Evolutionary conservation across 352 stramenopile genomes (phyloP), one percentile per base, ranked within the genome.

Genomic region (Phytophthora citricola): DNA sequence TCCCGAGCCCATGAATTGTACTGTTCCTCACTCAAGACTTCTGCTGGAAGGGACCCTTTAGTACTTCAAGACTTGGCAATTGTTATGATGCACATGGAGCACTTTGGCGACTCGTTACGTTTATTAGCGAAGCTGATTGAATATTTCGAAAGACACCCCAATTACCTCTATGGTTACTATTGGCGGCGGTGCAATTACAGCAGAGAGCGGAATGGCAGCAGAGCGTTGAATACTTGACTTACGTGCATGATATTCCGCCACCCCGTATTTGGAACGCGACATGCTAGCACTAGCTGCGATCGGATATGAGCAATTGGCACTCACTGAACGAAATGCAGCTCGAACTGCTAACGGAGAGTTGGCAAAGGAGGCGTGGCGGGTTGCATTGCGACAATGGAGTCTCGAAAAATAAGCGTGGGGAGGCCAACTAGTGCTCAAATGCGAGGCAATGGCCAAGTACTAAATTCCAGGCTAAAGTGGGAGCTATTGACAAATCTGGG

Each of bases 71-170:
- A 92, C 27, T 46, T 86, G 0, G 83, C 83, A 3, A 49, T 91
- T 17, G 79, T 93, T 38, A 70, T 81, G 47, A 87, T 93, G 78
- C 83, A 93, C 14, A 63, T 79, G 52, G 69, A 79, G 7, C 70
- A 81, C 38, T 82, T 88, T 41, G 49, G 56, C 7, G 69, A 61
- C 0, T 90, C 79, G n/a, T 62, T 93, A 39, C 67, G 70, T 10
- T 52, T 92, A 29, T 41, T 93, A 20, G 78, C 76, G 0, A 75
- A 70, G n/a, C 58, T 93, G 5, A 89, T 94, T 29, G 72, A 90
- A 55, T 68, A 76, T 12, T 92, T 89, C 38, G 63, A 73, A 9
- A 66, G 74, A 9, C 66, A 81, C 20, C 75, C 9, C 51, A 68
- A 1, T 83, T 90, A n/a, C 32, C 75, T 0, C 38, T 87, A 17